Conservation (phyloP, 176 grass and related monocot species). For the Cenchrus americanus region DNA sequence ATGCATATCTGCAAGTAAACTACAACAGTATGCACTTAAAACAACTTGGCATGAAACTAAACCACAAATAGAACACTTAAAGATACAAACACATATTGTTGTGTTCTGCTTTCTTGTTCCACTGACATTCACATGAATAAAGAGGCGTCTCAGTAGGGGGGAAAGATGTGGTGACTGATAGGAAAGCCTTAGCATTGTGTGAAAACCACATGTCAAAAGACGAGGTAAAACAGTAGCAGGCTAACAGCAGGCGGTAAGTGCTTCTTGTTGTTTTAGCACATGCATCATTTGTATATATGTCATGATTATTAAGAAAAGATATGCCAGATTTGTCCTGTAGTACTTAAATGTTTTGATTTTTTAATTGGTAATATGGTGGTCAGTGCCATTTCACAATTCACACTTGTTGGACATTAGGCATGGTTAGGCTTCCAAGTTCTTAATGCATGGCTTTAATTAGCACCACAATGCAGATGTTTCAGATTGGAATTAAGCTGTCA, state of each 20-base stretch:
- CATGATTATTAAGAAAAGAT: not conserved
- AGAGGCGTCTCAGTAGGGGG: not conserved
- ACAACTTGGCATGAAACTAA: not conserved
- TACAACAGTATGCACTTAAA: not conserved
- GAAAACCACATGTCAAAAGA: not conserved
- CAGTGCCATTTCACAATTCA: not conserved
- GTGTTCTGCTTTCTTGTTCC: not conserved
- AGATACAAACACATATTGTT: not conserved
- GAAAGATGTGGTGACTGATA: not conserved
- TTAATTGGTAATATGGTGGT: not conserved
- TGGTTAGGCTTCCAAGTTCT: not conserved
- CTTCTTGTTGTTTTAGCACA: slow-evolving; percentile 4
- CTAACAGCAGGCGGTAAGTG: not conserved
- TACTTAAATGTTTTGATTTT: not conserved
- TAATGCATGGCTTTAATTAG: not conserved
- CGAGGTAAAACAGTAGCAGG: not conserved
- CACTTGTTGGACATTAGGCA: not conserved
- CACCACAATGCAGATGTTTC: not conserved
- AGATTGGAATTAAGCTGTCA: not conserved
- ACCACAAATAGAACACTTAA: not conserved
- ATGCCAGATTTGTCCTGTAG: not conserved
- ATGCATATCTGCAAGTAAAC: not conserved
- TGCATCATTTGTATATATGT: not conserved
- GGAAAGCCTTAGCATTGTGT: not conserved
- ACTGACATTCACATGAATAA: not conserved